phyloP scores from a whole-genome alignment of 805 yeast species.

The Yueomyces sp. region DNA sequence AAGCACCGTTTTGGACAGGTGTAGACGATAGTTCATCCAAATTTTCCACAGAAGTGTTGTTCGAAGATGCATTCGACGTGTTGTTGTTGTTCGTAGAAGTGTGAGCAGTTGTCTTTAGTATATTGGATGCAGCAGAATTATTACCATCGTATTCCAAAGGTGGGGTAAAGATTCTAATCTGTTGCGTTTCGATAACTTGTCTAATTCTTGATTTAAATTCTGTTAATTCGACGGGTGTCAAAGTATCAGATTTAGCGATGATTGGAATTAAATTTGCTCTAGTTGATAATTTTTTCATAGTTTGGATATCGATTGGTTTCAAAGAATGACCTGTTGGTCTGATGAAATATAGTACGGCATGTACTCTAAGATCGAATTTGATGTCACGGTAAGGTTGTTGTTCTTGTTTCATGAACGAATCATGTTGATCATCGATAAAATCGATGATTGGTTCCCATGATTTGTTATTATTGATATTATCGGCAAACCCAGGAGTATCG shows the following conservation, averaged over 20 bases:
- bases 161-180: slow-evolving; percentile 72
- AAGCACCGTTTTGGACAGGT: no score
- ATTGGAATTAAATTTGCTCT: slow-evolving; percentile 83
- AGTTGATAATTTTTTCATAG: slow-evolving; percentile 69
- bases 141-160: slow-evolving; percentile 40
- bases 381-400: slow-evolving; percentile 68
- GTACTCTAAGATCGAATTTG: slow-evolving; percentile 74
- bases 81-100: background rate
- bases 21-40: background rate
- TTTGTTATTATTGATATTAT: slow-evolving; percentile 71
- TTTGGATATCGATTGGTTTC: slow-evolving; percentile 76
- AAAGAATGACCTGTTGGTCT: slow-evolving; percentile 85
- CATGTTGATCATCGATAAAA: slow-evolving; percentile 86
- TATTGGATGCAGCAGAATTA: slow-evolving; percentile 3
- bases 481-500: slow-evolving; percentile 93
- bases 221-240: slow-evolving; percentile 56
- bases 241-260: slow-evolving; percentile 79
- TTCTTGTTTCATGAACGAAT: slow-evolving; percentile 78
- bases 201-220: slow-evolving; percentile 65
- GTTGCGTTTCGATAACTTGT: slow-evolving; percentile 72
- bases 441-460: slow-evolving; percentile 81
- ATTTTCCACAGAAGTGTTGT: background rate
- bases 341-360: slow-evolving; percentile 79
- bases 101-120: background rate
- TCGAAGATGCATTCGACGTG: background rate